Conservation (phyloP, 345 rosid genomes). For the Euclidium syriacum region DNA sequence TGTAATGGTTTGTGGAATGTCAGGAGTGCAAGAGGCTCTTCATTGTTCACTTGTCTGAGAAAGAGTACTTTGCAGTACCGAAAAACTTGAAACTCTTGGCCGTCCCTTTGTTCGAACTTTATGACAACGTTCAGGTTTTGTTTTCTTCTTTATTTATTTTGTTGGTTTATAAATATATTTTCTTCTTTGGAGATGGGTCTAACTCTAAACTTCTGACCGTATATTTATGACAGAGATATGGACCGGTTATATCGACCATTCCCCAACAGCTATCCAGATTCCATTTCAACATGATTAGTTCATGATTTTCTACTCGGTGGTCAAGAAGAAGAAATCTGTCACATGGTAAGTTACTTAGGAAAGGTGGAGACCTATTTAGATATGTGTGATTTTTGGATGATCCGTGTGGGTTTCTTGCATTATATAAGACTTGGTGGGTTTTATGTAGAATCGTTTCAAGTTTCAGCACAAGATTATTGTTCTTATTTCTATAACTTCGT, state of each 20-base stretch:
- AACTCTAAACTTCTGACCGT: neutral
- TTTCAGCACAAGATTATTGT: constrained; percentile 14
- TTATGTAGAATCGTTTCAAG: neutral
- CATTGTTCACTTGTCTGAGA: constrained; percentile 89
- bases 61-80: constrained; percentile 96
- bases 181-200: neutral
- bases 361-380: constrained; percentile 17
- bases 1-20: constrained; percentile 22
- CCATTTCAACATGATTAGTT: constrained; percentile 86
- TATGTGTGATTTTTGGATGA: neutral
- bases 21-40: constrained; percentile 99
- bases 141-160: neutral
- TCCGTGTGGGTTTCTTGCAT: neutral
- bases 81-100: constrained; percentile 96
- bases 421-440: constrained; percentile 12
- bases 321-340: constrained; percentile 7
- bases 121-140: constrained; percentile 84
- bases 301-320: constrained; percentile 36
- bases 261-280: constrained; percentile 98
- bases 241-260: constrained; percentile 92
- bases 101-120: constrained; percentile 93
- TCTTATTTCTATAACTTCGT: neutral
- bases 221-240: constrained; percentile 60
- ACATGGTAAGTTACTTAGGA: neutral
- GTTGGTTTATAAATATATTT: too few relatives aligned